Conservation (phyloP, 257 asterid species). For the Thymus quinquecostatus region DNA sequence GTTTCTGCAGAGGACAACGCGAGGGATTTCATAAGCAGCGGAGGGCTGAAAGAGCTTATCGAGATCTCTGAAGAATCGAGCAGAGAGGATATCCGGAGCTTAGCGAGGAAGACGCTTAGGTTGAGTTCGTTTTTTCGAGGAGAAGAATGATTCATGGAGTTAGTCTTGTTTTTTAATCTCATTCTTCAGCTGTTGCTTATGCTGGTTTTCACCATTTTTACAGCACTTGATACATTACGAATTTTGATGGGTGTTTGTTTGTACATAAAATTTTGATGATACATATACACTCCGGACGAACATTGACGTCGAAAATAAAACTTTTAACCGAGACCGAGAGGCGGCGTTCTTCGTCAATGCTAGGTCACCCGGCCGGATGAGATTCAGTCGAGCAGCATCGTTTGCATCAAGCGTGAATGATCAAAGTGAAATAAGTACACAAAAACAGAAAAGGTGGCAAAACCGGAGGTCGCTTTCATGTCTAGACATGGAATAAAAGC, state of each 20-base stretch:
- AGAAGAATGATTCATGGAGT: conserved; percentile 29
- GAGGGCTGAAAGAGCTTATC: conserved; percentile 65
- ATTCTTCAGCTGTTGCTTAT: not conserved
- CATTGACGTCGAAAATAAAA: too few relatives aligned
- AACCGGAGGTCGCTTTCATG: not conserved
- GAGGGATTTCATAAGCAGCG: conserved; percentile 60
- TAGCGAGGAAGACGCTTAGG: conserved; percentile 82
- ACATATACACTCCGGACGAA: too few relatives aligned
- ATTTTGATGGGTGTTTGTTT: not conserved
- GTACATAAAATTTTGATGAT: conserved; percentile 19
- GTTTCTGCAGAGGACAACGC: conserved; percentile 71
- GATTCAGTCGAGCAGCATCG: too few relatives aligned
- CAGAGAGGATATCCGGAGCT: conserved; percentile 84
- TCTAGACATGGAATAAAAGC: not conserved
- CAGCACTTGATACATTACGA: not conserved
- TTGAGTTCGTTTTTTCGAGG: conserved; percentile 53
- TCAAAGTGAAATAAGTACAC: too few relatives aligned
- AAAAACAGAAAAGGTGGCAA: not conserved
- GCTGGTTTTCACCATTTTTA: not conserved
- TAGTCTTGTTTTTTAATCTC: not conserved
- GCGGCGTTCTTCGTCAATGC: too few relatives aligned
- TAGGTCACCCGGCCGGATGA: too few relatives aligned
- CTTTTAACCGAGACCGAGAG: not conserved
- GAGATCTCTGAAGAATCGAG: conserved; percentile 70
- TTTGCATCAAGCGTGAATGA: too few relatives aligned